A percentile compares a stretch with the other conserved stretches of the same genome.
phyloP scores from a whole-genome alignment of 306 rosid genomes.

The Leucaena leucocephala region DNA sequence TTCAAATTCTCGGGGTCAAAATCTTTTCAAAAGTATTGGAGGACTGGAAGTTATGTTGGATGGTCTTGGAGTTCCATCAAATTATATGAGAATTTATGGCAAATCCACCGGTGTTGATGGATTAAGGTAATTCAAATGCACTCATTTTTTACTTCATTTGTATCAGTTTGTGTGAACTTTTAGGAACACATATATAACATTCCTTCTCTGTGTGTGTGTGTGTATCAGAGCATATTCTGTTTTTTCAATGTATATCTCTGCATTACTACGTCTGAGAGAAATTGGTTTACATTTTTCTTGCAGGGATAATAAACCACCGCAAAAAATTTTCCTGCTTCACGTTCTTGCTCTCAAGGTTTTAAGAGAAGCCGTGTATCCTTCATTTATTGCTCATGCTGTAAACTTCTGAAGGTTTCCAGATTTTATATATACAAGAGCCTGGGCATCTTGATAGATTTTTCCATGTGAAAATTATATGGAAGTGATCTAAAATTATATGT shows the following conservation, averaged over 20 bases:
- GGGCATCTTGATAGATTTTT: conserved; percentile 24
- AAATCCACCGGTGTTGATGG: conserved; percentile 51
- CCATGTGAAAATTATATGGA: not conserved
- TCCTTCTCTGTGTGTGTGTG: not conserved
- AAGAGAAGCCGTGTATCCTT: conserved; percentile 99
- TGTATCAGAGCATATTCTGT: not conserved
- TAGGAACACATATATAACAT: conserved; percentile 19
- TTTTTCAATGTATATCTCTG: conserved; percentile 26
- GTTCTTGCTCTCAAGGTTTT: conserved; percentile 85
- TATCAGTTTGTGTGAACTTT: conserved; percentile 19
- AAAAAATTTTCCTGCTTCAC: conserved; percentile 72
- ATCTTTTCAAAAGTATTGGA: conserved; percentile 96
- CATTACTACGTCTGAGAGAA: conserved; percentile 35
- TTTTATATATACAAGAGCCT: conserved; percentile 25
- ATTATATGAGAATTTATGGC: conserved; percentile 55
- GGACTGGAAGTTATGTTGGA: conserved; percentile 97
- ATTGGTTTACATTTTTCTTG: conserved; percentile 38
- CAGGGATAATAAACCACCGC: conserved; percentile 72
- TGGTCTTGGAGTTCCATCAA: conserved; percentile 88
- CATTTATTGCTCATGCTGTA: conserved; percentile 34
- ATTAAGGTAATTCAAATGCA: conserved; percentile 53
- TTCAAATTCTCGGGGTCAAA: conserved; percentile 88
- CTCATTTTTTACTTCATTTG: conserved; percentile 25
- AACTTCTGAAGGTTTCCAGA: conserved; percentile 30
- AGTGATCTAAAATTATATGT: not conserved